phyloP scores from a whole-genome alignment of 345 rosid genomes.

The Citrus sp. region DNA sequence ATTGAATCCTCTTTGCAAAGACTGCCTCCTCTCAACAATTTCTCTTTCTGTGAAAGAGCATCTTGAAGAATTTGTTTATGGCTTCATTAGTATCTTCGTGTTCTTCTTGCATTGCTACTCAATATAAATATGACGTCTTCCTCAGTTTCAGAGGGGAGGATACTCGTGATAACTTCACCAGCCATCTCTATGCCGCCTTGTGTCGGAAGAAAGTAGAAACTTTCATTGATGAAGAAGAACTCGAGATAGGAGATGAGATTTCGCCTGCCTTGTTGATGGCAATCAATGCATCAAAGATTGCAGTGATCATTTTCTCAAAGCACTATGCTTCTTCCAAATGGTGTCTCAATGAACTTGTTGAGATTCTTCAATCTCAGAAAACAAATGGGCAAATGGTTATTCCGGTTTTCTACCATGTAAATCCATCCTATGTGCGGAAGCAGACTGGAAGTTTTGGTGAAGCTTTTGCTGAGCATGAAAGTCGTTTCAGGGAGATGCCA shows the following conservation, averaged over 20 bases:
- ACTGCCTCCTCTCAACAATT: neutral
- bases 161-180: neutral
- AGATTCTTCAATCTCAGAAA: neutral
- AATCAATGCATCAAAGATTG: neutral
- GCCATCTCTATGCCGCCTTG: neutral
- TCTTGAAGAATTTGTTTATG: neutral
- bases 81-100: neutral
- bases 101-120: neutral
- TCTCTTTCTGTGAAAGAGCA: neutral
- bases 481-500: neutral
- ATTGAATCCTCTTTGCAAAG: neutral
- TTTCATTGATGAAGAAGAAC: neutral
- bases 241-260: neutral
- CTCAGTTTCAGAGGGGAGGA: neutral
- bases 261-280: neutral
- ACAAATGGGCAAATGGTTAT: neutral
- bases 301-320: neutral
- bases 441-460: neutral
- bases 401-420: slow-evolving; percentile 8
- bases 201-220: neutral
- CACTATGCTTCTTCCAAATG: neutral
- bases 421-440: neutral
- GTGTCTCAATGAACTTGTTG: neutral
- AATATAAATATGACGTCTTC: neutral
- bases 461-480: neutral